These are phyloP conservation scores for Xylaria digitata DNA, from an alignment of 2,329 filamentous ascomycete species.

Conservation along the genomic window DNA sequence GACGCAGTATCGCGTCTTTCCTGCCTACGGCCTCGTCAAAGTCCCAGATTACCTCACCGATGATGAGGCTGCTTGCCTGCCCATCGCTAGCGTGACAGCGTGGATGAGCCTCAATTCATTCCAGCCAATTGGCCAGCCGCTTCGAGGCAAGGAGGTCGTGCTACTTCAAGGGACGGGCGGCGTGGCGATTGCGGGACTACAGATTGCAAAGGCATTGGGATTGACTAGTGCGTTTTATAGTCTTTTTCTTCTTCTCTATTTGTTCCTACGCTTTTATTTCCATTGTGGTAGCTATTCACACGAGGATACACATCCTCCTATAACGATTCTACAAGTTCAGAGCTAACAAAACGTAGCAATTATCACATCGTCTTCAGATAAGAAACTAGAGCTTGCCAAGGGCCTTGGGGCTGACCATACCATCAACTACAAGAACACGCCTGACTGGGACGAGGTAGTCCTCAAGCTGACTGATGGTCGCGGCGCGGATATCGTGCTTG, in stretches of 20 bases:
- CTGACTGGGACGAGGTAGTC: constrained; percentile 63
- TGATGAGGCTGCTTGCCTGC: constrained; percentile 69
- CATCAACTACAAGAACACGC: constrained; percentile 66
- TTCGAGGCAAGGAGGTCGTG: constrained; percentile 59
- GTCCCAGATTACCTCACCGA: constrained; percentile 67
- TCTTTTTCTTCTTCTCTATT: background rate
- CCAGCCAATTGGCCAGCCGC: constrained; percentile 62
- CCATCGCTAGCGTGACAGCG: constrained; percentile 71
- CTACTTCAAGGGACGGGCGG: constrained; percentile 67
- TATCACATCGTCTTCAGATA: constrained; percentile 57
- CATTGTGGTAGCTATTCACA: background rate
- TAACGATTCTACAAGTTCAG: background rate
- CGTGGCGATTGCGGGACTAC: constrained; percentile 62
- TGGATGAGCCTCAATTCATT: constrained; percentile 74
- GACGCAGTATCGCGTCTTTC: constrained; percentile 69
- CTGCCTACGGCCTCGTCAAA: constrained; percentile 64
- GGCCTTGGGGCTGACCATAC: constrained; percentile 62
- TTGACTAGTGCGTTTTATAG: constrained; percentile 54
- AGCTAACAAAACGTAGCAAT: constrained; percentile 35
- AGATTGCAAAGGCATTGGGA: constrained; percentile 65
- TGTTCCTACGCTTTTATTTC: background rate
- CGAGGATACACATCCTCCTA: background rate
- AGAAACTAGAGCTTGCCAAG: constrained; percentile 60
- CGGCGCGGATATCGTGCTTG: constrained; percentile 67
- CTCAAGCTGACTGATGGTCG: constrained; percentile 57